Conservation (phyloP, 306 rosid genomes). For the Phaseolus lunatus region DNA sequence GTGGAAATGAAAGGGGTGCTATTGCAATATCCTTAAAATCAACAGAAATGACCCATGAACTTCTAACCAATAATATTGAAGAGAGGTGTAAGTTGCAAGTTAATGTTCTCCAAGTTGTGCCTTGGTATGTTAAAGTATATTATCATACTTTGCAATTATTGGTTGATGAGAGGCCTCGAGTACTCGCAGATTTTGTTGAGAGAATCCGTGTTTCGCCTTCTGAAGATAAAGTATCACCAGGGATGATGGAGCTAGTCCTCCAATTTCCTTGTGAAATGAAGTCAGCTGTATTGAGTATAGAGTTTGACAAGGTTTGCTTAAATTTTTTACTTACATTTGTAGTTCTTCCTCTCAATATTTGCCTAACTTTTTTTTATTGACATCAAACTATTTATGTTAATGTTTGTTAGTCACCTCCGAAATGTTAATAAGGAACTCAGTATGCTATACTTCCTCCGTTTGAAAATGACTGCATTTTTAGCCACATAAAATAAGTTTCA, state of each 20-base stretch:
- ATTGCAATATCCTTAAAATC: conserved; percentile 88
- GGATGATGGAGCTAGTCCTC: conserved; percentile 80
- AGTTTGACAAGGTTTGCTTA: conserved; percentile 83
- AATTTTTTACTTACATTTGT: not conserved
- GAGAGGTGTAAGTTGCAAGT: conserved; percentile 76
- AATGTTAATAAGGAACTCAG: conserved; percentile 23
- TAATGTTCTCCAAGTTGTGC: conserved; percentile 89
- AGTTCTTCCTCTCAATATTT: conserved; percentile 13
- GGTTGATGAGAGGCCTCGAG: conserved; percentile 66
- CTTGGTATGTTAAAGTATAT: conserved; percentile 96
- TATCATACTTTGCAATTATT: conserved; percentile 75
- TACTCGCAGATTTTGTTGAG: conserved; percentile 65
- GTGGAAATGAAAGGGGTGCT: conserved; percentile 96
- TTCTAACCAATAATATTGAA: conserved; percentile 46
- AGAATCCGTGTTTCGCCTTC: conserved; percentile 88
- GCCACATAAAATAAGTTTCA: too few relatives aligned
- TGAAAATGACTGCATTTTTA: too few relatives aligned
- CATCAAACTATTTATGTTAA: not conserved
- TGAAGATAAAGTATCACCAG: conserved; percentile 90
- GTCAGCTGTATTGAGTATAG: conserved; percentile 75
- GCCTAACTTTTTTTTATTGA: conserved; percentile 20
- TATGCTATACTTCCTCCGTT: not conserved
- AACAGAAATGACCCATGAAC: conserved; percentile 56
- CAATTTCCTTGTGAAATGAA: conserved; percentile 81
- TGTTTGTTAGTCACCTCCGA: conserved; percentile 1